These are phyloP conservation scores for Mrakia gelida DNA, from an alignment of 768 basidiomycete species.

Conservation along the genomic window DNA sequence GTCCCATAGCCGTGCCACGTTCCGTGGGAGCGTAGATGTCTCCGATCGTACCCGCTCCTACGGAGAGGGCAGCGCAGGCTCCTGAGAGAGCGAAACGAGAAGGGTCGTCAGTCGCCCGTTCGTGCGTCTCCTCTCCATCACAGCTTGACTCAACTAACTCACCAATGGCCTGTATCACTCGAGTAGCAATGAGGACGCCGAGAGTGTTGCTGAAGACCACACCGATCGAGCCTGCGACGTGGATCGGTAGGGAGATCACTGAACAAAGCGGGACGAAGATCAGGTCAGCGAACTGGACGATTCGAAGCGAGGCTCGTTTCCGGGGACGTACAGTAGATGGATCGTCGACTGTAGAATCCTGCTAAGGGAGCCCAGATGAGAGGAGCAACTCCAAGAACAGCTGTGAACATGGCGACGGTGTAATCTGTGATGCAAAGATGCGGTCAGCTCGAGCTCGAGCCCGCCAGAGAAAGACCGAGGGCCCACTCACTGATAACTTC, in stretches of 20 bases:
- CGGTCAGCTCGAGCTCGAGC: too few species aligned
- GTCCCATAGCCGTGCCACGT: conserved; percentile 22
- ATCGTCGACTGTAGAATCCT: conserved; percentile 59
- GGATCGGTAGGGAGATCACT: conserved; percentile 56
- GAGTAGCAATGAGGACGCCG: conserved; percentile 55
- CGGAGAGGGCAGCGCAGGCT: conserved; percentile 42
- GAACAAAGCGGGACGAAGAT: too few species aligned
- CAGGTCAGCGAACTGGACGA: neutral
- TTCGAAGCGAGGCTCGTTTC: neutral
- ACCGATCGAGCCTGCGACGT: conserved; percentile 58
- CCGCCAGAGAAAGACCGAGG: neutral
- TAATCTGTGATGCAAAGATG: too few species aligned
- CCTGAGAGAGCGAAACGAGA: conserved; percentile 36
- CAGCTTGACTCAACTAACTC: neutral
- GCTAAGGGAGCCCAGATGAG: conserved; percentile 56
- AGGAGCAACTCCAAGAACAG: conserved; percentile 51
- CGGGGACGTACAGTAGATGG: neutral
- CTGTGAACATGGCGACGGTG: conserved; percentile 49
- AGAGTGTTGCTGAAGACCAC: conserved; percentile 53
- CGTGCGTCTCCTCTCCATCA: neutral
- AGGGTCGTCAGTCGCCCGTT: neutral
- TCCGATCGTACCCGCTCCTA: conserved; percentile 55
- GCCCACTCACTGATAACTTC: conserved; percentile 49
- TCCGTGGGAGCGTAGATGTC: conserved; percentile 37
- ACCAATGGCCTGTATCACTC: conserved; percentile 62